Evolutionary conservation across 2,329 filamentous ascomycete species (phyloP), one percentile per base, ranked within the genome.

Genomic region (Fusarium metavorans): DNA sequence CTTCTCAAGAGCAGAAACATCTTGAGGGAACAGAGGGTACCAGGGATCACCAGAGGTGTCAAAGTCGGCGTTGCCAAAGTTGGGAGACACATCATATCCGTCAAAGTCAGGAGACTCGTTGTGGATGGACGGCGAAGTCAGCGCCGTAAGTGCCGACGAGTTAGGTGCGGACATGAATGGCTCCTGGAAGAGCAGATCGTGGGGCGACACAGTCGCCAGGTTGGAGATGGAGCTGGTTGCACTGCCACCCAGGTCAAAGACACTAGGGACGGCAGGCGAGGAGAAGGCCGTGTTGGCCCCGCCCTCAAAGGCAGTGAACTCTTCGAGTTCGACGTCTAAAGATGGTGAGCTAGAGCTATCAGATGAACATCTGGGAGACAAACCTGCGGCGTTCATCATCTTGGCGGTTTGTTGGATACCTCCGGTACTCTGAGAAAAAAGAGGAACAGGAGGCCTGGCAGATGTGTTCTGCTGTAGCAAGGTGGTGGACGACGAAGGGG

Each of bases 111-210:
- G 94, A 62, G 94, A 97, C 78, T 92, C 93, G 80, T 93, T 89
- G 79, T 91, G 92, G 67, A 91, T 87, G n/a, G 93, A 94, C 52
- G 95, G 95, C 70, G 95, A 97, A 67, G 95, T 97, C 83, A 98
- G 81, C 73, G 95, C 92, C 39, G 95, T 97, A 80, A 97, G 91
- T 37, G 94, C 92, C 56, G 92, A 89, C 3, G 95, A 97, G 80
- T 94, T 94, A 34, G 95, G 95, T 41, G 94, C 91, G 72, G 94
- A 97, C 80, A 90, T 87, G 79, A 91, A 91, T 68, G 89, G 87
- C 79, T 94, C 91, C 76, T 91, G 90, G 77, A 95, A 87, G 76
- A 93, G 85, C 75, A 97, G 87, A 79, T 98, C 95, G 83, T 94
- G 92, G 23, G 95, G 95, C 71, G 95, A 98, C 72, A 98, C 90